Conservation (phyloP, 495 filamentous ascomycete species). For the Xanthoparmelia taractica region DNA sequence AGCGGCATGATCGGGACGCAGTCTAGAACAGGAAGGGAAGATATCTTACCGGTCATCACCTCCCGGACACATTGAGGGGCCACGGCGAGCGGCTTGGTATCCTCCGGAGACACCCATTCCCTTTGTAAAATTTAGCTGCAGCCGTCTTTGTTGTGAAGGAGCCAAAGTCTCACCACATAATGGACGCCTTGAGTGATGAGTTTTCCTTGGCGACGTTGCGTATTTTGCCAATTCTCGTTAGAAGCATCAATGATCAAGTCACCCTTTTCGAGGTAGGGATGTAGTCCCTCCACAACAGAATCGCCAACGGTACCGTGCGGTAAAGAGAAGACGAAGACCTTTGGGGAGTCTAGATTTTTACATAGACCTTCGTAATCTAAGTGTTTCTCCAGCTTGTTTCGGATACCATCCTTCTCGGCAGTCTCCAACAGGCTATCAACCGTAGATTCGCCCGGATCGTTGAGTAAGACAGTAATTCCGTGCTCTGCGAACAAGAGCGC, state of each 20-base stretch:
- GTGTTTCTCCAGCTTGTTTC: constrained; percentile 32
- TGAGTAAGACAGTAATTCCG: constrained; percentile 47
- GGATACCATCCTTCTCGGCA: constrained; percentile 31
- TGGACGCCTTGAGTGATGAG: constrained; percentile 47
- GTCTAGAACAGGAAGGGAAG: too few species aligned
- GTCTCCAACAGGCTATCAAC: constrained; percentile 38
- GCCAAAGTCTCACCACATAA: constrained; percentile 39
- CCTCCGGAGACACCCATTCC: constrained; percentile 64
- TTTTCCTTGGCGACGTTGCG: constrained; percentile 54
- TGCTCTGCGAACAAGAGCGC: constrained; percentile 57
- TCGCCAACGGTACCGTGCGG: constrained; percentile 65
- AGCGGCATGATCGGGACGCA: too few species aligned
- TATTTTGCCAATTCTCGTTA: constrained; percentile 64
- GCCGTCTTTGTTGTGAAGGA: neutral
- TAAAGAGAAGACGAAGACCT: constrained; percentile 57
- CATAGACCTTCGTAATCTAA: constrained; percentile 37
- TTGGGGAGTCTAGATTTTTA: constrained; percentile 34
- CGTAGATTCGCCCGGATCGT: constrained; percentile 46
- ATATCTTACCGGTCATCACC: constrained; percentile 50
- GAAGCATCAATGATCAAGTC: constrained; percentile 68
- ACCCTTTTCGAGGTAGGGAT: constrained; percentile 47
- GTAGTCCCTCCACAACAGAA: constrained; percentile 51
- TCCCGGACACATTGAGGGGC: constrained; percentile 59
- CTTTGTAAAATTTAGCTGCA: neutral
- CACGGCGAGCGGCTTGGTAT: constrained; percentile 59